Evolutionary conservation across 75 land plant species (phyloP), one percentile per base, ranked within the genome.

Genomic region (Cupressus sempervirens): DNA sequence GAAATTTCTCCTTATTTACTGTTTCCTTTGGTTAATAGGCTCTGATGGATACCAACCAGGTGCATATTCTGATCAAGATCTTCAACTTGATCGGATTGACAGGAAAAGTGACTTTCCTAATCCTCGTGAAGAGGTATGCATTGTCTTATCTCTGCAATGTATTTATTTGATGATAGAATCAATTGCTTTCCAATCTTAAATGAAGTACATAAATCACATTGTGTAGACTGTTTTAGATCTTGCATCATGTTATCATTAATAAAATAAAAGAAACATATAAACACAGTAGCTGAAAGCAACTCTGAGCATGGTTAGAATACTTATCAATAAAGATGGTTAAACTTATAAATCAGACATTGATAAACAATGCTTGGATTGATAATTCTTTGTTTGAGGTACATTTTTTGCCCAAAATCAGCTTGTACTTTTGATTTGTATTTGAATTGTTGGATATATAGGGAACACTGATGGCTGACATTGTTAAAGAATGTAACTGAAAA

Each of bases 41-140:
- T 70, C 84, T 96, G 86, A 96, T 96, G 98, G 98, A 97, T n/a
- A 96, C 98, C 41, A 93, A 95, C 85, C 89, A 95, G 16, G 93
- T 95, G 85, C 97, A 96, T 82, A 95, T 96, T 82, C 88, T 96
- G 98, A 96, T 88, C 97, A 91, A 86, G 97, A 94, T 35, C 93
- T 96, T 13, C 93, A 97, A 76, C 98, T 94, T 73, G 98, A 97
- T 45, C 89, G 98, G n/a, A 96, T 96, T 84, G 97, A 96, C 89
- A 88, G 97, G 84, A 96, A 96, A 84, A 96, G 92, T 80, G 97
- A 95, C 88, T 96, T 96, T 83, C 98, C 98, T 45, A 96, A 96
- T 87, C 98, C 98, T 26, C 93, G 91, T 86, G 97, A 91, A 86
- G 98, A 95, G 93, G 98, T 96, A 91, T 76, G 80, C 41, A 34